Evolutionary conservation across 371 early-diverging fungal genomes (phyloP), one percentile per base, ranked within the genome.

Genomic region (Rhizopus arrhizus): DNA sequence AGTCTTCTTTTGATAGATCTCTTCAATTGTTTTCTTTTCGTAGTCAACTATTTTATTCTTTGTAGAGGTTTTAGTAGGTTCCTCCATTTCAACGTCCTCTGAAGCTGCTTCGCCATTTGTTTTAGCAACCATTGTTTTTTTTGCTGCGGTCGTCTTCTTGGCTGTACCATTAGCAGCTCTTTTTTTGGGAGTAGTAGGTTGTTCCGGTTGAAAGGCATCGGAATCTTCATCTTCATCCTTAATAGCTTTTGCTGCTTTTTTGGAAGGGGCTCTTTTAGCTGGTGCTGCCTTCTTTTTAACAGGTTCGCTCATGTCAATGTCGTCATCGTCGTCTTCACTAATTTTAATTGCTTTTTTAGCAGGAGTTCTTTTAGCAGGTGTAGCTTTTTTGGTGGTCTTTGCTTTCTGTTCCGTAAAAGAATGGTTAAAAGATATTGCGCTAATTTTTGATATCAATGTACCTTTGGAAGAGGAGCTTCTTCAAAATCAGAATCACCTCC

Each of bases 1-100:
- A 4, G 98, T 92, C 73, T 98, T 99, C 71, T 97, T 99, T 69
- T 99, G 97, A 72, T 99, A 99, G 33, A 93, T 96, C 66, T 99
- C 92, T 73, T 98, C 98, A 50, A 97, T 77, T 0, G 91, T 82
- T 56, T 84, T 83, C 2, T 70, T 45, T 28, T 65, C 66, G 34
- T 55, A 50, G 28, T 48, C 61, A 28, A 36, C 49, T 7, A 56
- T 15, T 31, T 59, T 45, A 1, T 28, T 47, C 13, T 48, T 53
- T 5, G 34, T 42, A 4, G 35, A 5, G 8, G 12, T 0, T 13
- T 47, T 34, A 28, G 54, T 5, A 40, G 53, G 40, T 9, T 51
- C 53, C 29, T 29, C 29, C 62, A 62, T 62, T 28, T 51, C 57
- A 7, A 35, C 29, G 31, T 59, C 65, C 10, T 56, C 57, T 29